Conservation (phyloP, 257 asterid species). For the Prunella vulgaris region DNA sequence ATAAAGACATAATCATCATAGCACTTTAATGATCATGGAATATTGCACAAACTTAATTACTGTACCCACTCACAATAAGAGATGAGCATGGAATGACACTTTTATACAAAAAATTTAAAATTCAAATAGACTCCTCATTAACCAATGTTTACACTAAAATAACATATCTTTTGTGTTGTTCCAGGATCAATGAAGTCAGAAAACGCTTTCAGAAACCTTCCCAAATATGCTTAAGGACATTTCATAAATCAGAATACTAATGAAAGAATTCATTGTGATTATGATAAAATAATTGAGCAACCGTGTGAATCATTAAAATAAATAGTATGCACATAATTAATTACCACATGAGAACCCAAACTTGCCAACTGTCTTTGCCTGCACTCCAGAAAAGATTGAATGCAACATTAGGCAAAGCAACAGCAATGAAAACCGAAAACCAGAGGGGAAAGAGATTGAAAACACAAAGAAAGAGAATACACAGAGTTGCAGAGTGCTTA, state of each 20-base stretch:
- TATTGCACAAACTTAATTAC: not conserved
- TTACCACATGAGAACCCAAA: constrained; percentile 70
- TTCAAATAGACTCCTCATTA: not conserved
- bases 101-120: not conserved
- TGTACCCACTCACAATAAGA: not conserved
- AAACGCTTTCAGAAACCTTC: not conserved
- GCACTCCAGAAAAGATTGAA: constrained; percentile 24
- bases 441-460: not conserved
- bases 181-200: not conserved
- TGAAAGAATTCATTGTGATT: not conserved
- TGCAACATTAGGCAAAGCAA: not conserved
- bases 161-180: not conserved
- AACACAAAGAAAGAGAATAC: not conserved
- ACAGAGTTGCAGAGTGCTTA: constrained; percentile 24
- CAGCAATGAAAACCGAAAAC: not conserved
- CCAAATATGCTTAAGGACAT: not conserved
- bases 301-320: not conserved
- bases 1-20: not conserved
- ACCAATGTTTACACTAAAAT: not conserved
- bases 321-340: not conserved
- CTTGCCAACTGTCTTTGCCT: constrained; percentile 60
- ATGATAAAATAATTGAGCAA: not conserved
- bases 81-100: not conserved
- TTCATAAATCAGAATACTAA: not conserved
- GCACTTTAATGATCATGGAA: not conserved